Evolutionary conservation across 2,329 filamentous ascomycete genomes (phyloP).

Genomic region (Aspergillus jensenii): DNA sequence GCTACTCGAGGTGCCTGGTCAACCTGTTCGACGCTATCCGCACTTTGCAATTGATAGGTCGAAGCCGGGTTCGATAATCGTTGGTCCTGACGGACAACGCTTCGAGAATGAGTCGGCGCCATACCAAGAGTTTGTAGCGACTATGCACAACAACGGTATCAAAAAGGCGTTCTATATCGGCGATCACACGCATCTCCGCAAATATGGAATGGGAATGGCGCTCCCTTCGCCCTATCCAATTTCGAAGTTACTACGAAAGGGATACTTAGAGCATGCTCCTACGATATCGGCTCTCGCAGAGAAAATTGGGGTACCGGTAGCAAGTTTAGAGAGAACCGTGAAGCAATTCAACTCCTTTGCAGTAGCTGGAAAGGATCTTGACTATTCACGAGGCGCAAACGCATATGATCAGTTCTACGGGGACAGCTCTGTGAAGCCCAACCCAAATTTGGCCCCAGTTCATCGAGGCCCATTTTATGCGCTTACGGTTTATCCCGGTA

Average conservation of each 20-base stretch:
- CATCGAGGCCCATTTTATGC: background rate
- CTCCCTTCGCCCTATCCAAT: background rate
- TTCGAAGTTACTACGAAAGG: background rate
- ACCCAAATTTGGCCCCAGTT: background rate
- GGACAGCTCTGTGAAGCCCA: background rate
- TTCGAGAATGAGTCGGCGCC: constrained; percentile 1
- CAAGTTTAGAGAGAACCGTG: background rate
- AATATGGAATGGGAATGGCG: constrained; percentile 1
- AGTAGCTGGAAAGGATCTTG: background rate
- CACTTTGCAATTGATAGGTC: background rate
- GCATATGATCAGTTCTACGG: background rate
- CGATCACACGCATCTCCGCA: background rate
- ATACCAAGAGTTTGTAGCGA: background rate
- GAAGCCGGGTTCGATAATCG: background rate
- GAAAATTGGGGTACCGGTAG: background rate
- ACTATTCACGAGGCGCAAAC: background rate
- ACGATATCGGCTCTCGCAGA: background rate
- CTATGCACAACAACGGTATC: background rate
- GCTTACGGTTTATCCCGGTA: background rate
- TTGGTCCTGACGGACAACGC: background rate
- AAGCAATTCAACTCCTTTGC: background rate
- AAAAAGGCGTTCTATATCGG: background rate
- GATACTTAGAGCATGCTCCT: background rate
- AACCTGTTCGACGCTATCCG: background rate
- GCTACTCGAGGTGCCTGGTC: background rate